Evolutionary conservation across 108 stramenopile species (phyloP).

Genomic region (Cyclotella atomus): DNA sequence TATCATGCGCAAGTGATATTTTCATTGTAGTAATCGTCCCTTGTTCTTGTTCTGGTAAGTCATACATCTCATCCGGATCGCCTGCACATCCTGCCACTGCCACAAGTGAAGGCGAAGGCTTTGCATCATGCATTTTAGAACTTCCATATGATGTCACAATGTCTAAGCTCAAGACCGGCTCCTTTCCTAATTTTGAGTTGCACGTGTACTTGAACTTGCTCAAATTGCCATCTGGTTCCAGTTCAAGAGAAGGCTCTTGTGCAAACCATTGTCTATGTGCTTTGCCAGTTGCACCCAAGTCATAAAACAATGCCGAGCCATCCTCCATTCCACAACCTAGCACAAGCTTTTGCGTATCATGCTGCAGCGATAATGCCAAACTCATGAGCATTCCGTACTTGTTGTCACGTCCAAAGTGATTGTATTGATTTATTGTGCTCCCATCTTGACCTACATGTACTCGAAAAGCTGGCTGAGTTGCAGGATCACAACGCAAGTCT

Average conservation of each 20-base stretch:
- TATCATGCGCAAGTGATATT: slow-evolving; percentile 37
- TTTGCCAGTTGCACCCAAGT: slow-evolving; percentile 47
- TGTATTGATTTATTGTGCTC: background rate
- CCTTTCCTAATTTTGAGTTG: slow-evolving; percentile 46
- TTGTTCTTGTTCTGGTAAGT: slow-evolving; percentile 52
- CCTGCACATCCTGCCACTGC: slow-evolving; percentile 82
- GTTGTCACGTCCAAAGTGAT: slow-evolving; percentile 16
- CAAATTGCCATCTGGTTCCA: too few species aligned
- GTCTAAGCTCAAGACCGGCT: slow-evolving; percentile 80
- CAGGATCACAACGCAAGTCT: slow-evolving; percentile 56
- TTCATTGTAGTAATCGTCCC: slow-evolving; percentile 71
- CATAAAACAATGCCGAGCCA: slow-evolving; percentile 76
- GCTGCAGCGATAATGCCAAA: slow-evolving; percentile 57
- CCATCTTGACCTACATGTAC: slow-evolving; percentile 21
- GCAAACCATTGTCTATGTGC: slow-evolving; percentile 26
- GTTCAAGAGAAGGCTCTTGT: too few species aligned
- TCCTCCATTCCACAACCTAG: slow-evolving; percentile 85
- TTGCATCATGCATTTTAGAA: background rate
- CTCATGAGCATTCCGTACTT: slow-evolving; percentile 84
- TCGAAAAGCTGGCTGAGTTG: slow-evolving; percentile 28
- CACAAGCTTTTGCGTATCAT: slow-evolving; percentile 41
- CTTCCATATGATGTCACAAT: slow-evolving; percentile 46
- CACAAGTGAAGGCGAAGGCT: slow-evolving; percentile 41
- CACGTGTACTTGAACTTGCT: slow-evolving; percentile 9
- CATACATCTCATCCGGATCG: slow-evolving; percentile 63